Base-by-base conservation (phyloP, 768 basidiomycete genomes). In the Suillus sp. region DNA sequence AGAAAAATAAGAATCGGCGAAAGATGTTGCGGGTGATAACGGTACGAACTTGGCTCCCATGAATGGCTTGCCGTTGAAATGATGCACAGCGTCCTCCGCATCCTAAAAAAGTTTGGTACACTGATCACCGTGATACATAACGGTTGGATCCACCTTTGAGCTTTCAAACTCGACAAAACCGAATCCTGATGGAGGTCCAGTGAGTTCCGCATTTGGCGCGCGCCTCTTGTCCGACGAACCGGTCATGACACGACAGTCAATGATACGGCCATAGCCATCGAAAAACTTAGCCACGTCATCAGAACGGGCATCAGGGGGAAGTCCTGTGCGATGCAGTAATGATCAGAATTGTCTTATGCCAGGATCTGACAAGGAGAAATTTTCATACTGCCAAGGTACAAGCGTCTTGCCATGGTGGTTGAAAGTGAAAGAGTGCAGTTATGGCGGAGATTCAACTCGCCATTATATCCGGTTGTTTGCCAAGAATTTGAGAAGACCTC, bases 131-230 rank as follows among this genome's bases (percentile, higher is more conserved):
- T 32, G 11, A 50, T 11, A 56, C 35, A 32, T 11, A 32, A 40
- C 54, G 22, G 61, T 35, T 57, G 54, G 42, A 32, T 57, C 30
- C 47, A 86, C 95, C 79, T 91, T 88, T 22, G 90, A 75, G 70
- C 81, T 91, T 75, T 96, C 96, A 71, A 97, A 99, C 77, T 99
- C 96, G 68, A 98, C 88, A 74, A 99, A 99, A 62, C 95, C 97
- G 71, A 97, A 99, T 13, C 93, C 93, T 93, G 64, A 47, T 38
- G 47, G 3, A 54, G 65, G 63, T 62, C 62, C 56, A 67, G 67
- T 77, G 63, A 74, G 67, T 47, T 55, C 37, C 54, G 62, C 42
- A 57, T 67, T 67, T 59, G 61, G 42, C 20, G 64, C 57, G 51
- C 65, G 57, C 67, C 63, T 64, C 47, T 55, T 62, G 56, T 65